A percentile compares a stretch with the other conserved stretches of the same genome.
phyloP scores from a whole-genome alignment of 345 rosid genomes.

The Euphorbia tirucalli region DNA sequence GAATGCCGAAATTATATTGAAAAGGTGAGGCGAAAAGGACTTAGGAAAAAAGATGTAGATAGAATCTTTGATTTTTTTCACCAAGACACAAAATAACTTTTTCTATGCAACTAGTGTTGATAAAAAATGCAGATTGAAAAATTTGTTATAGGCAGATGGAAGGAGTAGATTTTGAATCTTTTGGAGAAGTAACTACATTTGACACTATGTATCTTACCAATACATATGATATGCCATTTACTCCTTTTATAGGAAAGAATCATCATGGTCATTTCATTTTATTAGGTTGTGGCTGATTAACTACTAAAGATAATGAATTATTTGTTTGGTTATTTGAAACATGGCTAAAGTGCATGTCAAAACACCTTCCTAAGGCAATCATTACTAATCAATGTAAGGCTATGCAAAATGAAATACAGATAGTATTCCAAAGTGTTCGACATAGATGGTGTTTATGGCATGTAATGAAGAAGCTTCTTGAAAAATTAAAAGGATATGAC shows the following conservation, averaged over 20 bases:
- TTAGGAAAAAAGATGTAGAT: not conserved
- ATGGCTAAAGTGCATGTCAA: not conserved
- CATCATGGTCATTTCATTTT: not conserved
- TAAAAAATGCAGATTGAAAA: not conserved
- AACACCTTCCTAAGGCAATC: not conserved
- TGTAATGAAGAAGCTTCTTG: not conserved
- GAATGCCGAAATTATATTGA: slow-evolving; percentile 2
- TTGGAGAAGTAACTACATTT: not conserved
- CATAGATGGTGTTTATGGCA: not conserved
- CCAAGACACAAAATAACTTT: not conserved
- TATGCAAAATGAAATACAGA: not conserved
- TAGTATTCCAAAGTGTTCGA: not conserved
- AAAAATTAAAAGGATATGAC: not conserved
- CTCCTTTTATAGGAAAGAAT: not conserved
- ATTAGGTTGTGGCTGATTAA: not conserved
- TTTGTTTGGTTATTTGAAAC: not conserved
- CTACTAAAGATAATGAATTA: not conserved
- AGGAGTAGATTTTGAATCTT: not conserved
- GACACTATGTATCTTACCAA: not conserved
- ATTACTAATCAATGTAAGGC: not conserved
- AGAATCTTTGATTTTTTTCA: too few species aligned
- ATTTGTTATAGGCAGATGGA: not conserved
- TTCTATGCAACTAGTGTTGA: not conserved
- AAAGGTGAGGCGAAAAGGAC: not conserved
- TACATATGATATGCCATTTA: not conserved